Base-by-base conservation (phyloP, 495 filamentous ascomycete species). In the Hypoxylon trugodes region DNA sequence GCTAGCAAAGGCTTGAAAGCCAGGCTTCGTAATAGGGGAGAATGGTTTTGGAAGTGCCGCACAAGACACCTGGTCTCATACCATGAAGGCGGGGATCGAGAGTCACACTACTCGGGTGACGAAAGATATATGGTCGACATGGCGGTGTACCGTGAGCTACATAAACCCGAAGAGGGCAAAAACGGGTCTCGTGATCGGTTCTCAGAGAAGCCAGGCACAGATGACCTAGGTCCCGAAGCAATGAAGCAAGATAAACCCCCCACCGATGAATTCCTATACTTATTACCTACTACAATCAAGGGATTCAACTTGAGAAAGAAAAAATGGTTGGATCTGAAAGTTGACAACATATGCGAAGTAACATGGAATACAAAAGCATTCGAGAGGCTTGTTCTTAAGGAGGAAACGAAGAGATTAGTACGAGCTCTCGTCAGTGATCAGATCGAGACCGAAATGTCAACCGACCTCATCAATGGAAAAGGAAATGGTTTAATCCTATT, bases 321-420 rank as follows among this genome's bases (percentile, higher is more conserved):
- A 24, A 62, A 62, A 42, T 62, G 59, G 50, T 16, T 62, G 12
- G 36, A 68, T 16, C 43, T 69, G 1, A 7, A 57, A 10, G 62
- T 69, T n/a, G 66, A 69, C n/a, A 41, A 18, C 0, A 57, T 65
- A 12, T n/a, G 12, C 2, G 50, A 61, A 1, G 80, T 85, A 16
- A 57, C 62, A 2, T 88, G 82, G 81, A 78, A 85, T 33, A 62
- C 74, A 8, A 58, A 75, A 1, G 82, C 82, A 1, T 87, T 87
- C 55, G 76, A 81, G 3, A 72, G 77, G 0, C 73, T 89, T 0
- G 82, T 86, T 6, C 61, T 86, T 0, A 72, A 81, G 0, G 10
- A 53, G 0, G 69, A 79, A 9, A 78, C 76, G n/a, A 86, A 85
- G 63, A 69, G 79, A 8, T 67, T 86, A 3, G 73, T 86, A 16